Percentiles rank a stretch among this genome's conserved stretches.
Evolutionary conservation across 768 basidiomycete species (phyloP).

Genomic region (Xerocomellus amylosporus): DNA sequence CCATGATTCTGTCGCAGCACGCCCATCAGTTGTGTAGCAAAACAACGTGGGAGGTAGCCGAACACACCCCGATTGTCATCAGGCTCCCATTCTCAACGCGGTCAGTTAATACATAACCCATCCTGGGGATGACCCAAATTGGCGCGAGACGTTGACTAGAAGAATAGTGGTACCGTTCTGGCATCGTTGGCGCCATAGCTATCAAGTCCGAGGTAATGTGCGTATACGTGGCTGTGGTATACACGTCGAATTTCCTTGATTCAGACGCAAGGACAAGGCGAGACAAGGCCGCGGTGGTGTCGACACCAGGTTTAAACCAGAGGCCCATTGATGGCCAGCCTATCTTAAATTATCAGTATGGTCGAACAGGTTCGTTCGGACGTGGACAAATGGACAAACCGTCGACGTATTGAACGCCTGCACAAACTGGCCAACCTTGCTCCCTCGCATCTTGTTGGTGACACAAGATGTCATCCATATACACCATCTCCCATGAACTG

Average conservation of each 20-base stretch:
- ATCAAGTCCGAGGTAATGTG: neutral
- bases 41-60: neutral
- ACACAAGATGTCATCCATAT: conserved; percentile 57
- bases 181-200: conserved; percentile 49
- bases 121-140: conserved; percentile 74
- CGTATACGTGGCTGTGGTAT: conserved; percentile 15
- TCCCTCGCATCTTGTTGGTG: conserved; percentile 2
- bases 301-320: conserved; percentile 60
- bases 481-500: conserved; percentile 66
- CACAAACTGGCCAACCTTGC: conserved; percentile 14
- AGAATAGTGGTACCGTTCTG: conserved; percentile 71
- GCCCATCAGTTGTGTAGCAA: neutral
- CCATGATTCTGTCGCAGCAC: conserved; percentile 65
- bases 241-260: conserved; percentile 60
- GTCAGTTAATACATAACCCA: conserved; percentile 74
- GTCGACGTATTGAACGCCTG: conserved; percentile 6
- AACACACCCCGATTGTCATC: conserved; percentile 66
- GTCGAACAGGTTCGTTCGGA: neutral
- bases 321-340: conserved; percentile 88
- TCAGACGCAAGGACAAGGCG: conserved; percentile 48
- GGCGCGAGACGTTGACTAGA: conserved; percentile 73
- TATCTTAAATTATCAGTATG: conserved; percentile 36
- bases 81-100: conserved; percentile 51
- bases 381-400: conserved; percentile 6
- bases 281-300: conserved; percentile 52